Base-by-base conservation (phyloP, 1,284 basidiomycete species). In the Apiotrichum laibachii region DNA sequence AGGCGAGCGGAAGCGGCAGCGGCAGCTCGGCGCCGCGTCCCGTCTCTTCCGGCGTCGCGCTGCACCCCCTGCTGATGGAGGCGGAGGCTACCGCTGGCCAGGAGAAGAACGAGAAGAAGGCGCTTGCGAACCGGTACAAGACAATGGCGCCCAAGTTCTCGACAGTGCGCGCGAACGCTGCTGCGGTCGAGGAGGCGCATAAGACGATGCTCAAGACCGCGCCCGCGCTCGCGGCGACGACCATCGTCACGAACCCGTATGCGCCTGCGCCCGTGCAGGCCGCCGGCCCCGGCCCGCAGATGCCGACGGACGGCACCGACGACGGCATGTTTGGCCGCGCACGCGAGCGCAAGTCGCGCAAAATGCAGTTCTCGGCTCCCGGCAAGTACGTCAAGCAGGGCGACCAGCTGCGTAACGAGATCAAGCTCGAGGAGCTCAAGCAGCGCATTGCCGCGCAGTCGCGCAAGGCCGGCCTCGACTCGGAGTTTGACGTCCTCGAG, bases 91-190 rank as follows among this genome's bases (percentile, higher is more conserved):
- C 59, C 35, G 48, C 22, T 19, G 55, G 34, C 12, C 51, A 67
- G 42, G 68, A 72, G 54, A 72, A 72, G 67, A 73, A 76, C 56
- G 76, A 73, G 56, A 74, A 76, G 66, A 67, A 63, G 56, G 67
- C 69, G 19, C 54, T 72, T 61, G 53, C 67, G 55, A 66, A 77
- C 66, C 59, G 88, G 60, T 95, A 94, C 79, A 94, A 92, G 75
- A 90, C 93, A 10, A 96, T 96, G 92, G 90, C 92, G 64, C 93
- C 93, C 55, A 97, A 96, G 77, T 97, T 96, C 75, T 89, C 92
- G 0, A 91, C 90, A 5, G 92, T 95, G 77, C 92, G 88, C 81
- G 88, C 86, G 26, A 71, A 63, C 51, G 62, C 59, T 5, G 56
- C 62, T 0, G 59, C 54, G 8, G 62, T 55, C 12, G 62, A 63